These are phyloP conservation scores for Lachancea mirantina DNA, from an alignment of 805 yeast genomes.

Conservation along the genomic window DNA sequence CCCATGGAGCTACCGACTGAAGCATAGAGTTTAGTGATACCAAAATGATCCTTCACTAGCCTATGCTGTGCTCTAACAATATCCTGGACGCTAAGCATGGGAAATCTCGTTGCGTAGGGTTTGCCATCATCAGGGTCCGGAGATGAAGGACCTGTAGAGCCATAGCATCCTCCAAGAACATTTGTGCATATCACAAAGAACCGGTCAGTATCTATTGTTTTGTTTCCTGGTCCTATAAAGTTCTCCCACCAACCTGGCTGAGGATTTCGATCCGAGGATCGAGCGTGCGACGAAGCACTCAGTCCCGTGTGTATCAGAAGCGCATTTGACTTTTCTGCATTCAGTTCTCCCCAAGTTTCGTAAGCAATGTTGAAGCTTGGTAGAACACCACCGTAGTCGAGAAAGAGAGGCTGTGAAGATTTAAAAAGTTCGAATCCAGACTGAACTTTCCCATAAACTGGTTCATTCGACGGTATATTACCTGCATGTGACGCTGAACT, in stretches of 20 bases:
- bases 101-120: constrained; percentile 80
- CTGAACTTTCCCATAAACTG: constrained; percentile 64
- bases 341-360: constrained; percentile 84
- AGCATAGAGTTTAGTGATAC: constrained; percentile 60
- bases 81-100: constrained; percentile 76
- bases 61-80: constrained; percentile 86
- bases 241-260: constrained; percentile 94
- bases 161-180: constrained; percentile 91
- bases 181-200: constrained; percentile 84
- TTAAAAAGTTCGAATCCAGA: constrained; percentile 59
- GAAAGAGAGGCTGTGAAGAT: constrained; percentile 50
- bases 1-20: constrained; percentile 93
- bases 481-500: constrained; percentile 8
- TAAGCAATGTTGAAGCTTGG: constrained; percentile 79
- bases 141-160: constrained; percentile 89
- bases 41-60: constrained; percentile 54
- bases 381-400: constrained; percentile 76
- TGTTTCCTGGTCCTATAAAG: constrained; percentile 75
- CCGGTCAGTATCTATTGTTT: constrained; percentile 69
- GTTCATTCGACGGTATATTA: constrained; percentile 56
- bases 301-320: constrained; percentile 83
- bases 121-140: constrained; percentile 59
- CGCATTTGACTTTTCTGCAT: constrained; percentile 57
- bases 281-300: constrained; percentile 91
- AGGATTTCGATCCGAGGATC: constrained; percentile 61